Evolutionary conservation across 257 asterid species (phyloP).

Genomic region (Solanum virginianum): DNA sequence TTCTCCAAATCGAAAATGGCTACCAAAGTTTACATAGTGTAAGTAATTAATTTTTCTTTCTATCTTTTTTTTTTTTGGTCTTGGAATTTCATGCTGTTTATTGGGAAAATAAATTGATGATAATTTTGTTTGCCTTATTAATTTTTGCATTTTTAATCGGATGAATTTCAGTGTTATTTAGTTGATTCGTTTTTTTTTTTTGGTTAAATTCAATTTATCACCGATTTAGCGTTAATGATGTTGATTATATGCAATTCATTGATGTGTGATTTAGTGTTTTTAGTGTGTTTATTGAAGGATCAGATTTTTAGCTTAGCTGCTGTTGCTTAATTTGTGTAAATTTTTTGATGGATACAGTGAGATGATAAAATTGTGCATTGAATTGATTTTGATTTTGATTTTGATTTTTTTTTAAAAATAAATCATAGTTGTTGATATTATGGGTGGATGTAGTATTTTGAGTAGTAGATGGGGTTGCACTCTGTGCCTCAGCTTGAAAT

Average conservation of each 20-base stretch:
- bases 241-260: background rate
- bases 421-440: background rate
- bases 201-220: background rate
- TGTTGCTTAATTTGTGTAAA: background rate
- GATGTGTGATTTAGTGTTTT: background rate
- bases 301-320: background rate
- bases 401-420: background rate
- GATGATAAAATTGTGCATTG: background rate
- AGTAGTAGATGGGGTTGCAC: background rate
- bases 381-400: background rate
- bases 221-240: background rate
- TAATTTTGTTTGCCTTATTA: background rate
- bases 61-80: no score
- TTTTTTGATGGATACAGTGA: background rate
- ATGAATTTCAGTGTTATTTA: background rate
- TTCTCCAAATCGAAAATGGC: constrained; percentile 28
- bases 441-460: background rate
- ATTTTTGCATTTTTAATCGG: background rate
- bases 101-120: background rate
- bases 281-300: background rate
- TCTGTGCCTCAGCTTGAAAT: background rate
- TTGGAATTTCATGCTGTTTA: background rate
- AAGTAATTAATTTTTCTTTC: constrained; percentile 6
- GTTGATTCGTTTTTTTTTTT: background rate
- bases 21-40: constrained; percentile 63